These are phyloP conservation scores for Pichia eremophila DNA, from an alignment of 805 yeast genomes.

Conservation along the genomic window DNA sequence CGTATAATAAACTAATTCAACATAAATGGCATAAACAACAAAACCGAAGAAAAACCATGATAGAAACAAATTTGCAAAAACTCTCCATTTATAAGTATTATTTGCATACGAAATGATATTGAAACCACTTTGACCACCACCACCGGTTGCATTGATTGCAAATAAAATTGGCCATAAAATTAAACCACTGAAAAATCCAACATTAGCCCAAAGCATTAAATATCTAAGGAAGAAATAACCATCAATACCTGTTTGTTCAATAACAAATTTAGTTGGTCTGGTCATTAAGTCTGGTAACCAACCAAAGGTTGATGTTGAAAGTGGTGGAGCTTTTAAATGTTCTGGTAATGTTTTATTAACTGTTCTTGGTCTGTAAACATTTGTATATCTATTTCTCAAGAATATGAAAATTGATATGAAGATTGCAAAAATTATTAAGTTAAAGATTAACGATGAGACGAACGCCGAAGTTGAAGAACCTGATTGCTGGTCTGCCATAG, in stretches of 20 bases:
- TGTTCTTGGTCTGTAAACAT: constrained; percentile 47
- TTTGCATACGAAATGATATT: constrained; percentile 58
- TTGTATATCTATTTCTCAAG: constrained; percentile 33
- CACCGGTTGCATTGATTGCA: constrained; percentile 69
- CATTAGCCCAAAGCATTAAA: constrained; percentile 41
- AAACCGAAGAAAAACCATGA: constrained; percentile 68
- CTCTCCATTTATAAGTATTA: constrained; percentile 52
- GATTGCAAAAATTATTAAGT: constrained; percentile 32
- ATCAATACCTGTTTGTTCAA: constrained; percentile 67
- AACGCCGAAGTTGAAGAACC: constrained; percentile 39
- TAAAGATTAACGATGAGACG: constrained; percentile 38
- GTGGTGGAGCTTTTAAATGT: constrained; percentile 29
- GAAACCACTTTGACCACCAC: constrained; percentile 46
- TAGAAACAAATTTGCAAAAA: constrained; percentile 64
- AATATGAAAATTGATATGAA: constrained; percentile 32
- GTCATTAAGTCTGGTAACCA: constrained; percentile 48
- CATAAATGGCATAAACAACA: constrained; percentile 58
- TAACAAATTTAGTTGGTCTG: constrained; percentile 50
- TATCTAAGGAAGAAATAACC: constrained; percentile 70
- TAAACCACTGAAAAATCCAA: constrained; percentile 45
- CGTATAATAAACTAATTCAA: constrained; percentile 63
- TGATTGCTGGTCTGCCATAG: background rate
- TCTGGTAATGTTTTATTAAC: constrained; percentile 37
- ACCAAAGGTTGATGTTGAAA: constrained; percentile 35
- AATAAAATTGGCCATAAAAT: constrained; percentile 60